Conservation (phyloP, 2,329 filamentous ascomycete genomes). For the Xylaria sp. region DNA sequence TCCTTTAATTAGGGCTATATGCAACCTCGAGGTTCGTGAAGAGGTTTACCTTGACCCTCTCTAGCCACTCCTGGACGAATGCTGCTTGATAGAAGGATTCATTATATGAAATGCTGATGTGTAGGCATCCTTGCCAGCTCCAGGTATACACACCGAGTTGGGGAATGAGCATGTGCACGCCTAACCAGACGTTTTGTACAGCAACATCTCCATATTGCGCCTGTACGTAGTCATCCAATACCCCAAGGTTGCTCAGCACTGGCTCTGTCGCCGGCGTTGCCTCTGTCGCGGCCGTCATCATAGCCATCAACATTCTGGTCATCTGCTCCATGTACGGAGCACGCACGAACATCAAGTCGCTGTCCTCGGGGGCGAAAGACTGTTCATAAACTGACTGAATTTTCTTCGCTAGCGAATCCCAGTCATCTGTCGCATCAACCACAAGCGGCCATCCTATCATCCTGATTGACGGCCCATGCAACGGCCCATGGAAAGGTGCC, state of each 20-base stretch:
- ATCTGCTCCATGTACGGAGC: neutral
- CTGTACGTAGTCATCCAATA: neutral
- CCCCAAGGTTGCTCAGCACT: neutral
- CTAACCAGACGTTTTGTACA: neutral
- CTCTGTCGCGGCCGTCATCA: neutral
- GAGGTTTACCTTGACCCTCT: neutral
- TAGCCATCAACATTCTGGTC: neutral
- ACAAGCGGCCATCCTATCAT: neutral
- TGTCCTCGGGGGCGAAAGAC: neutral
- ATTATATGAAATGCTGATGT: neutral
- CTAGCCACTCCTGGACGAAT: neutral
- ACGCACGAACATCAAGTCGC: neutral
- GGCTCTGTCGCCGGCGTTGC: neutral
- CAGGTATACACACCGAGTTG: neutral
- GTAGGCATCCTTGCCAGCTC: neutral
- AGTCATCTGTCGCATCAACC: neutral
- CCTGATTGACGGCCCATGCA: neutral
- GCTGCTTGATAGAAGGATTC: neutral
- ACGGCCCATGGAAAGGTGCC: neutral
- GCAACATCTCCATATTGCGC: neutral
- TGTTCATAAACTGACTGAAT: neutral
- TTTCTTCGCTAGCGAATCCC: neutral
- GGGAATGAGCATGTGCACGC: neutral
- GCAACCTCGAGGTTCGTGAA: neutral
- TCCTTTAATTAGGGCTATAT: neutral